Evolutionary conservation across 2,329 filamentous ascomycete species (phyloP).

Genomic region (Fusarium irregulare): DNA sequence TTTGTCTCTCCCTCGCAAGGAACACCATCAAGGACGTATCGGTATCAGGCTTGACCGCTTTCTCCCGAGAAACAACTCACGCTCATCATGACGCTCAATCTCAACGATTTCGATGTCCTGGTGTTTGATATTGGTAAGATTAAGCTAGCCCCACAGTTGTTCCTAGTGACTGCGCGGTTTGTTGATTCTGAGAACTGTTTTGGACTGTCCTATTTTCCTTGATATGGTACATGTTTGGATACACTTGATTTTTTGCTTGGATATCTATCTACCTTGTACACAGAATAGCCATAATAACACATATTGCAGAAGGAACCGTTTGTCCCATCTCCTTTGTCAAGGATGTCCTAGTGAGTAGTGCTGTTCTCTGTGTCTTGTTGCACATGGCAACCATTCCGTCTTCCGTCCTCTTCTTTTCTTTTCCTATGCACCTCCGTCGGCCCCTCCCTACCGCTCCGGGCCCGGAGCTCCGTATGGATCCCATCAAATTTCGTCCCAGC

Average conservation of each 20-base stretch:
- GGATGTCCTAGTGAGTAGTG: slow-evolving; percentile 77
- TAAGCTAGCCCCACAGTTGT: slow-evolving; percentile 13
- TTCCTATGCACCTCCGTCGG: slow-evolving; percentile 30
- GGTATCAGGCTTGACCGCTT: slow-evolving; percentile 35
- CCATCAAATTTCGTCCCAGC: slow-evolving; percentile 30
- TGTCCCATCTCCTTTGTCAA: slow-evolving; percentile 88
- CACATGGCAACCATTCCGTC: slow-evolving; percentile 28
- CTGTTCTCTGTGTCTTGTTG: slow-evolving; percentile 29
- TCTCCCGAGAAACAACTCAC: slow-evolving; percentile 22
- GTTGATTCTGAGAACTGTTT: slow-evolving; percentile 1
- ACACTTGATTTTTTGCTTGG: slow-evolving; percentile 1
- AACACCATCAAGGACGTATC: slow-evolving; percentile 21
- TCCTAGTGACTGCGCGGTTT: slow-evolving; percentile 7
- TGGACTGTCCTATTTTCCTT: slow-evolving; percentile 3
- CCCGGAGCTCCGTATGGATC: slow-evolving; percentile 40
- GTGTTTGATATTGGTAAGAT: slow-evolving; percentile 55
- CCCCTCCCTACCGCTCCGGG: slow-evolving; percentile 27
- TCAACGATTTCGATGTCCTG: slow-evolving; percentile 49
- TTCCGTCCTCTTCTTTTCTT: slow-evolving; percentile 33
- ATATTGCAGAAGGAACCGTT: slow-evolving; percentile 76
- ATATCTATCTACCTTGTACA: slow-evolving; percentile 9
- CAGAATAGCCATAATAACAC: slow-evolving; percentile 41
- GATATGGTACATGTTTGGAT: slow-evolving; percentile 14
- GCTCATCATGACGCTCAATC: slow-evolving; percentile 40
- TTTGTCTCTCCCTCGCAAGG: slow-evolving; percentile 6